These are phyloP conservation scores for Favolaschia claudopus DNA, from an alignment of 768 basidiomycete genomes.

Conservation along the genomic window DNA sequence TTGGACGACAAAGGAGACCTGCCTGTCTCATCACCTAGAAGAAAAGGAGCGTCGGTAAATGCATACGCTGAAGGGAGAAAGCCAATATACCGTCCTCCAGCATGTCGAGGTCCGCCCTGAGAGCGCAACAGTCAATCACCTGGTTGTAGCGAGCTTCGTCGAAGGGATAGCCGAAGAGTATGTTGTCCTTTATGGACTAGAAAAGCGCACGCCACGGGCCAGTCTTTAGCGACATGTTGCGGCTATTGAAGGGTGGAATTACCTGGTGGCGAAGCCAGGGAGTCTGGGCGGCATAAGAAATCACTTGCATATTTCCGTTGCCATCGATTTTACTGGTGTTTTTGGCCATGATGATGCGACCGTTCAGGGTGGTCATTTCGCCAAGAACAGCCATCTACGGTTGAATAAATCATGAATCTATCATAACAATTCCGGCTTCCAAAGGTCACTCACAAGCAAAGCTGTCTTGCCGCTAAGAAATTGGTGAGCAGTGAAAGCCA, in stretches of 20 bases:
- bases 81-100: constrained; percentile 93
- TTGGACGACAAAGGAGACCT: too few relatives aligned
- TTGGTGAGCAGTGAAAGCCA: too few relatives aligned
- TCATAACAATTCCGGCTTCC: too few relatives aligned
- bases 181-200: constrained; percentile 81
- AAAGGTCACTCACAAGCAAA: constrained; percentile 56
- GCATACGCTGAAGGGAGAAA: too few relatives aligned
- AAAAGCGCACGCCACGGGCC: background rate
- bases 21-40: too few relatives aligned
- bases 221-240: too few relatives aligned
- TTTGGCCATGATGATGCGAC: constrained; percentile 73
- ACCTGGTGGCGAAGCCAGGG: constrained; percentile 69
- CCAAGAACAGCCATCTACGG: constrained; percentile 74
- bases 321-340: constrained; percentile 61
- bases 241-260: too few relatives aligned
- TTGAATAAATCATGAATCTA: background rate
- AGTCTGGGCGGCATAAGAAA: constrained; percentile 79
- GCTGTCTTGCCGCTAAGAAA: constrained; percentile 77
- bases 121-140: constrained; percentile 84
- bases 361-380: constrained; percentile 68
- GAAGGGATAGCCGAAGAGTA: constrained; percentile 76
- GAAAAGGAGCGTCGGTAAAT: too few relatives aligned
- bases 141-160: constrained; percentile 77
- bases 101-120: constrained; percentile 80
- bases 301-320: constrained; percentile 64